Base-by-base conservation (phyloP, 495 filamentous ascomycete genomes). In the Letharia columbiana region DNA sequence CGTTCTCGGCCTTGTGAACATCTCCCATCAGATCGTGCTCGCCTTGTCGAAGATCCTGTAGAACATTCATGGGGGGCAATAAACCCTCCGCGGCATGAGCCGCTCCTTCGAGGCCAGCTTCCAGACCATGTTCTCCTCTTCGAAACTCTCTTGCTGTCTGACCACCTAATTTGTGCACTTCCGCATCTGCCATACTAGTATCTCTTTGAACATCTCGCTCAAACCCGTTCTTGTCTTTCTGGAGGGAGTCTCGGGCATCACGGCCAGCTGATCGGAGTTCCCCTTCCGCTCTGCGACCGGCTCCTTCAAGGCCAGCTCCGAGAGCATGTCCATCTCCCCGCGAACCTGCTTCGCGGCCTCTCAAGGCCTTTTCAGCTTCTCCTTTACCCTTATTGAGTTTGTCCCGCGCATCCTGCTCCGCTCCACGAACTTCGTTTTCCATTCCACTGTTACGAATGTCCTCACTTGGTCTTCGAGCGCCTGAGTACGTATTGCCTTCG, bases 1-100 rank as follows among this genome's bases (percentile, higher is more conserved):
- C 4, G 28, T 64, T 33, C 40, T 64, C 62, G 40, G 52, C 52
- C 10, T 31, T 45, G 40, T 45, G 54, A 20, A 58, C 28, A 42
- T 42, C 56, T 28, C 40, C 33, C 1, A 57, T 58, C 33, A 64
- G 63, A 33, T 47, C 31, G 13, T 59, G 52, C 41, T 65, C 63
- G 28, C 52, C 52, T 35, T 10, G 47, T 59, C 41, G 49, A 64
- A 58, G 10, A 4, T 37, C 28, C 33, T 31, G 49, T 37, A 15
- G 1, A 15, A 45, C 8, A 44, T 58, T 58, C 11, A 40, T n/a
- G 20, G 42, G 23, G 39, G 39, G 40, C 28, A 64, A 58, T n/a
- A 35, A 28, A 20, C 15, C n/a, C 50, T 45, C 28, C 11, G 42
- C 50, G 35, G 62, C 28, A 28, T 58, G 31, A 40, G 39, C 62